Base-by-base conservation (phyloP, 345 rosid species). In the Capsella bursapastoris region DNA sequence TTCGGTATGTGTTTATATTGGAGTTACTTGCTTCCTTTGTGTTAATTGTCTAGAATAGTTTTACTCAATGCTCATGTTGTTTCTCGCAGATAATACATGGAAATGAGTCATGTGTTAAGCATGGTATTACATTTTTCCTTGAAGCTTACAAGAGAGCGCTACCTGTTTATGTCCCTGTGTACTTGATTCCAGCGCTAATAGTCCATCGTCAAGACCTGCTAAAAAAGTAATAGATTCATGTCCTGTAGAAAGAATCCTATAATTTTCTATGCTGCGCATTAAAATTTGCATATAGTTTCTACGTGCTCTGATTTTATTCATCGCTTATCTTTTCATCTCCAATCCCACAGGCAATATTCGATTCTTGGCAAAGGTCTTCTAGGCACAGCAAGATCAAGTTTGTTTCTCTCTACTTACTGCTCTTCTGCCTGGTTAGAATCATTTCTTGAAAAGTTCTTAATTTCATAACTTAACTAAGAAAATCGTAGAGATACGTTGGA, bases 371-470 rank as follows among this genome's bases (percentile, higher is more conserved):
- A 91, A 79, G 84, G 97, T 74, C 89, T 95, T 75, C 74, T 90
- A 53, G 97, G 97, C 51, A 95, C 93, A 32, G 88, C 90, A 38
- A 87, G 97, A 84, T 95, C 99, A 75, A 95, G 97, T 86, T 86
- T 90, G 76, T 94, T 94, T 85, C 88, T 94, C 38, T 87, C 97
- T 41, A 73, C 77, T 12, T 94, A 91, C 83, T 91, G 96, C 81
- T 62, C 99, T 65, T 95, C 97, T 66, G 96, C 99, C 60, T 94
- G 98, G 98, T 90, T 76, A 81, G 89, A 44, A 58, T 64, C 61
- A 45, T 71, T 56, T 40, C 57, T 11, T 32, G 29, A 18, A 18
- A 68, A 22, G 12, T n/a, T 4, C 61, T 74, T 12, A 25, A 34
- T 25, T 63, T 77, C 55, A 56, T 45, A 5, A 8, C 7, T 45